Conservation (phyloP, 345 rosid species). For the Gossypium arboreum region DNA sequence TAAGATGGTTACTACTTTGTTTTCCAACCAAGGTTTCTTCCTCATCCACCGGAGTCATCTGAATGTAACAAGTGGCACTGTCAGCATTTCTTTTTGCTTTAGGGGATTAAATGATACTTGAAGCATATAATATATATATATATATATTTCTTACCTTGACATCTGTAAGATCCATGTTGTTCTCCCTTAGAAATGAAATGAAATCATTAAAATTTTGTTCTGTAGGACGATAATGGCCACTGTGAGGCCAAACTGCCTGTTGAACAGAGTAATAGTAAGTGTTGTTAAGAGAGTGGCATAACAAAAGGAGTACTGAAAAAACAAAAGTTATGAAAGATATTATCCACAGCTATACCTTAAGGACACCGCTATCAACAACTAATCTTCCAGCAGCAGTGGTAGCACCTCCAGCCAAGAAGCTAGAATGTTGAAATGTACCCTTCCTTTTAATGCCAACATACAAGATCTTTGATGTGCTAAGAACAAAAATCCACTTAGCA, state of each 20-base stretch:
- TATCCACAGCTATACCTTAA: constrained; percentile 35
- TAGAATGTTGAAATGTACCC: constrained; percentile 67
- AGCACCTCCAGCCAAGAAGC: constrained; percentile 79
- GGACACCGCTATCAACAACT: constrained; percentile 41
- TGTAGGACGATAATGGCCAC: constrained; percentile 95
- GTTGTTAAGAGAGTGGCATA: constrained; percentile 13
- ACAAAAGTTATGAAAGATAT: not conserved
- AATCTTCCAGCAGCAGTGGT: constrained; percentile 57
- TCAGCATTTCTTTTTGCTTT: constrained; percentile 14
- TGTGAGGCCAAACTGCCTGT: constrained; percentile 97
- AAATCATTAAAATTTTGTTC: constrained; percentile 78
- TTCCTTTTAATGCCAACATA: constrained; percentile 58
- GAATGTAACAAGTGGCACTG: constrained; percentile 19
- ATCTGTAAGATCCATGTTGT: constrained; percentile 69
- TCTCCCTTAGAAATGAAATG: constrained; percentile 59
- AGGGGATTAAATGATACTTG: not conserved
- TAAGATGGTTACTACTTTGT: constrained; percentile 45
- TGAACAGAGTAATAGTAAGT: not conserved
- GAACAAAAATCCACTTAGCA: constrained; percentile 88
- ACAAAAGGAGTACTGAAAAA: not conserved
- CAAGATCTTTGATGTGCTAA: constrained; percentile 52
- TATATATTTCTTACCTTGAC: constrained; percentile 48
- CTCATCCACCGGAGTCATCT: constrained; percentile 70
- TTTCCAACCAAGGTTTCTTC: constrained; percentile 33
- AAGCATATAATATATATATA: not conserved